Conservation (phyloP, 768 basidiomycete genomes). For the Naematelia encephala region DNA sequence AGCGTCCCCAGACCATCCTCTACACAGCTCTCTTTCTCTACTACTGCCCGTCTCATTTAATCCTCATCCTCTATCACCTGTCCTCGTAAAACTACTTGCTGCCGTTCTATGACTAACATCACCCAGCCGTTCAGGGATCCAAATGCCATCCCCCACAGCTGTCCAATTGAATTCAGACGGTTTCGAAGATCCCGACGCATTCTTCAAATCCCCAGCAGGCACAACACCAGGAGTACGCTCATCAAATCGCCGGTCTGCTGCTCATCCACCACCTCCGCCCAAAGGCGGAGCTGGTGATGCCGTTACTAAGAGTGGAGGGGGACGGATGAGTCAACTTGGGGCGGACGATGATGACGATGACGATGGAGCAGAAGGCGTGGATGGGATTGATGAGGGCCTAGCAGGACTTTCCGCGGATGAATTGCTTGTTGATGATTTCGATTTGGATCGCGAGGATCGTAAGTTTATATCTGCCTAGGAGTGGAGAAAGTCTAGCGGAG, state of each 20-base stretch:
- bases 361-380: slow-evolving; percentile 12
- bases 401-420: slow-evolving; percentile 8
- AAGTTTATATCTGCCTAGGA: background rate
- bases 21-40: background rate
- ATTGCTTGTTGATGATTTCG: slow-evolving; percentile 14
- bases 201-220: slow-evolving; percentile 41
- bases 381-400: slow-evolving; percentile 28
- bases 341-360: slow-evolving; percentile 26
- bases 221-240: background rate
- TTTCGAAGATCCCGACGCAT: slow-evolving; percentile 49
- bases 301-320: slow-evolving; percentile 2
- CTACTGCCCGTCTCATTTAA: background rate
- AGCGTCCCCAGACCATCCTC: background rate
- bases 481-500: background rate
- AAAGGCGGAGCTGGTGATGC: slow-evolving; percentile 5
- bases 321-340: slow-evolving; percentile 23
- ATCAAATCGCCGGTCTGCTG: background rate
- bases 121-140: slow-evolving; percentile 43
- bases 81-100: background rate
- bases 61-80: background rate
- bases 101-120: background rate
- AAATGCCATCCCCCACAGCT: slow-evolving; percentile 38
- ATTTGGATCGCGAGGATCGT: slow-evolving; percentile 1
- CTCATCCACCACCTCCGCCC: slow-evolving; percentile 3
- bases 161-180: slow-evolving; percentile 45